Conservation (phyloP, 1,139 yeast genomes). For the Candida smagusa region DNA sequence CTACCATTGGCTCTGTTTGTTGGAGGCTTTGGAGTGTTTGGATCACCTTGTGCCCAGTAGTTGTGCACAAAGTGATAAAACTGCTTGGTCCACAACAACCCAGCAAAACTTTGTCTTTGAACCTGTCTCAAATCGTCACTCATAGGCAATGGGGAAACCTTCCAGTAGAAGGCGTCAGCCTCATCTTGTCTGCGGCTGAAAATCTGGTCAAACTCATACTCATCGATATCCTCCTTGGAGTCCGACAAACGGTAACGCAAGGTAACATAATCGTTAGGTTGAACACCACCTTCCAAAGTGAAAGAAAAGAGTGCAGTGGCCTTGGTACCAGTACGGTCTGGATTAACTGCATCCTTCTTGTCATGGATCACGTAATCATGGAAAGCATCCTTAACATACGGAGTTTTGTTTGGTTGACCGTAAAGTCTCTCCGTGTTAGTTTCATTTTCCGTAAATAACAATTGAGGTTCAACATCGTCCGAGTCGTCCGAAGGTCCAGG, state of each 20-base stretch:
- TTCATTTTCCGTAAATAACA: conserved; percentile 86
- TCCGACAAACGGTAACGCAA: conserved; percentile 72
- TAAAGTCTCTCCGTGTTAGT: conserved; percentile 73
- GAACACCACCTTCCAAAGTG: conserved; percentile 72
- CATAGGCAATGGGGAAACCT: conserved; percentile 81
- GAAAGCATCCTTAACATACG: conserved; percentile 84
- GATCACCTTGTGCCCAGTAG: conserved; percentile 90
- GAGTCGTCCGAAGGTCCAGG: conserved; percentile 64
- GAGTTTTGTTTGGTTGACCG: conserved; percentile 52
- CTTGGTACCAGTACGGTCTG: conserved; percentile 67
- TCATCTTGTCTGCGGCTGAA: conserved; percentile 78
- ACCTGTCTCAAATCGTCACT: conserved; percentile 79
- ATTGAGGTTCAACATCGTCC: conserved; percentile 69
- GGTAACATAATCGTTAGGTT: conserved; percentile 87
- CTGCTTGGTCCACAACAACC: conserved; percentile 92
- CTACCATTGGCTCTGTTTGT: conserved; percentile 79
- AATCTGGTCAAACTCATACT: conserved; percentile 70
- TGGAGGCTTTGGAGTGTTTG: conserved; percentile 74
- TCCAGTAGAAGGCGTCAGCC: conserved; percentile 94
- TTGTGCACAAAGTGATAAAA: conserved; percentile 85
- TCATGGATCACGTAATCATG: conserved; percentile 76
- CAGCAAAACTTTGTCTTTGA: conserved; percentile 94
- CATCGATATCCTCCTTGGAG: conserved; percentile 58
- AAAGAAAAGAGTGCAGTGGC: conserved; percentile 81
- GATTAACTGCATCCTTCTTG: conserved; percentile 61